Evolutionary conservation across 1,284 basidiomycete genomes (phyloP).

Genomic region (Irpex lacteus): DNA sequence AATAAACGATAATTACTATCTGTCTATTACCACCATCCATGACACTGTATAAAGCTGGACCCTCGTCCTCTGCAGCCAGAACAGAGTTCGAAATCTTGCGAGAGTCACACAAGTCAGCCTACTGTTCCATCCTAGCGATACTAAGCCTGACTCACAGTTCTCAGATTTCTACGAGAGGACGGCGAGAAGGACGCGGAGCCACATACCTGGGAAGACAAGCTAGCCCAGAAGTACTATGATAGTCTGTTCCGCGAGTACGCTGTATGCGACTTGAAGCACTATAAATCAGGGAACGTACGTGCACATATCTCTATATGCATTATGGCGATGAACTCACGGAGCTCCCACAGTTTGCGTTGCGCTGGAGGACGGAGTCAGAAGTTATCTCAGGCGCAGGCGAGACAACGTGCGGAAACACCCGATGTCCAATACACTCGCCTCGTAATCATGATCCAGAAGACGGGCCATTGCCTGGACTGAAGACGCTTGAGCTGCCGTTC

Average conservation of each 20-base stretch:
- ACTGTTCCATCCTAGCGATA: not conserved
- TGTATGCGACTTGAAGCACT: constrained; percentile 91
- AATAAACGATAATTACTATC: not conserved
- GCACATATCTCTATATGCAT: not conserved
- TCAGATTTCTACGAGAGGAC: constrained; percentile 76
- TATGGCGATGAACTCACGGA: not conserved
- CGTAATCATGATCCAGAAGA: constrained; percentile 23
- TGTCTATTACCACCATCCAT: constrained; percentile 10
- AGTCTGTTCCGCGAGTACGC: constrained; percentile 89
- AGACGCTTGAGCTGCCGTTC: constrained; percentile 85
- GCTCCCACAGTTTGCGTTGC: constrained; percentile 70
- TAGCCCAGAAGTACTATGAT: constrained; percentile 85
- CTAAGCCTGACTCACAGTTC: constrained; percentile 1
- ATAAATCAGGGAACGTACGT: constrained; percentile 82
- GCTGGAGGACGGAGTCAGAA: constrained; percentile 90
- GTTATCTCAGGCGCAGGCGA: constrained; percentile 84
- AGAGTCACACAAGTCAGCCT: constrained; percentile 53
- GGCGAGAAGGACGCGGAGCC: constrained; percentile 36
- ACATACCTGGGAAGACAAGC: constrained; percentile 71
- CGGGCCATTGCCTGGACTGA: constrained; percentile 38
- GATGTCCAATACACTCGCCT: constrained; percentile 67
- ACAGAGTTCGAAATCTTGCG: constrained; percentile 69
- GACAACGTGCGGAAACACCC: constrained; percentile 82
- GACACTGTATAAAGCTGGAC: constrained; percentile 16
- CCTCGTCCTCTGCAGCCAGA: constrained; percentile 12